phyloP scores from a whole-genome alignment of 768 basidiomycete genomes.

The Holtermanniella nyarrowii region DNA sequence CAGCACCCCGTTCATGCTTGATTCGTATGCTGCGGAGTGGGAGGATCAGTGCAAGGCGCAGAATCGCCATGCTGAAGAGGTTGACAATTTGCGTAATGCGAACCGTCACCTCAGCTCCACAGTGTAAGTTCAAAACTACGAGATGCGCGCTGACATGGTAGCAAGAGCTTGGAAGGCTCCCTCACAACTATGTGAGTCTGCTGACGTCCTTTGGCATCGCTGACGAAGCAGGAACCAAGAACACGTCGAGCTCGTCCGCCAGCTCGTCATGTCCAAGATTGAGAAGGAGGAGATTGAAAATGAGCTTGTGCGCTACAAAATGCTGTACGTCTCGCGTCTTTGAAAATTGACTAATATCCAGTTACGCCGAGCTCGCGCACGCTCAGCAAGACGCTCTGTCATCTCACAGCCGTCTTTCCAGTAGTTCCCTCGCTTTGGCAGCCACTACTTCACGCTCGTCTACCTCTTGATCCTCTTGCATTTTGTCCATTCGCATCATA shows the following conservation, averaged over 20 bases:
- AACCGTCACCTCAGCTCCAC: conserved; percentile 67
- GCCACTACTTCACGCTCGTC: too few species aligned
- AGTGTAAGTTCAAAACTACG: conserved; percentile 68
- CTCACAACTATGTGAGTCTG: conserved; percentile 51
- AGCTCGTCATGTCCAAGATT: conserved; percentile 77
- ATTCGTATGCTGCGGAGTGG: conserved; percentile 78
- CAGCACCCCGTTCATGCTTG: conserved; percentile 85
- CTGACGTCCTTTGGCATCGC: background rate
- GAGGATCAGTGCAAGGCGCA: conserved; percentile 64
- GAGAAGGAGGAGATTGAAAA: conserved; percentile 87
- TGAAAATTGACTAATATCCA: conserved; percentile 15
- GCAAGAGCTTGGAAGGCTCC: conserved; percentile 67
- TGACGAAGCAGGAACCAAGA: conserved; percentile 28
- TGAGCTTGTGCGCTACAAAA: conserved; percentile 87
- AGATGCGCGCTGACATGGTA: conserved; percentile 41
- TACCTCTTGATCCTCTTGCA: too few species aligned
- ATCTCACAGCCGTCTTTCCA: conserved; percentile 38
- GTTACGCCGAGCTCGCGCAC: conserved; percentile 68
- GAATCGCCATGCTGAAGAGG: conserved; percentile 71
- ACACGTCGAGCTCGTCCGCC: conserved; percentile 46
- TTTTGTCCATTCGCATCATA: too few species aligned
- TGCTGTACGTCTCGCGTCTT: conserved; percentile 53
- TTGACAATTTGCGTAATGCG: conserved; percentile 68
- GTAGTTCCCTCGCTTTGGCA: too few species aligned
- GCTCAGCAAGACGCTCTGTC: conserved; percentile 62